A percentile compares a stretch with the other conserved stretches of the same genome.
phyloP scores from a whole-genome alignment of 2,329 filamentous ascomycete species.

The Septoria linicola region DNA sequence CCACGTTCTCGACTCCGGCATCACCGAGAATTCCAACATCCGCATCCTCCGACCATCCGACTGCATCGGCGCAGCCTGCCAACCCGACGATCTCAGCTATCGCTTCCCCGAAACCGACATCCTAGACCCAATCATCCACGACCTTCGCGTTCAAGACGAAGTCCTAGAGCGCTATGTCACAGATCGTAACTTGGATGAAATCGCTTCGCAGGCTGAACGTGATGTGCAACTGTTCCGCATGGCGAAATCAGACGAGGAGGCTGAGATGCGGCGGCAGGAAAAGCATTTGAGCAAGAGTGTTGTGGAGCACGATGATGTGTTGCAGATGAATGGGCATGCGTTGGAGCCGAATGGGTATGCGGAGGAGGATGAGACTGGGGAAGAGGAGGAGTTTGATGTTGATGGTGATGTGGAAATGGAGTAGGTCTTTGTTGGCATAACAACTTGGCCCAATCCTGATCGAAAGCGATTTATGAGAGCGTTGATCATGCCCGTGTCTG shows the following conservation, averaged over 20 bases:
- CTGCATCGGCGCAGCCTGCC: conserved; percentile 55
- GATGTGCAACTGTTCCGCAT: conserved; percentile 35
- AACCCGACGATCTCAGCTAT: conserved; percentile 58
- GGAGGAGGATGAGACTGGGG: background rate
- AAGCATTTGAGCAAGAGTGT: conserved; percentile 13
- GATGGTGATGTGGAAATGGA: conserved; percentile 12
- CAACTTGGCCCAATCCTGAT: no score
- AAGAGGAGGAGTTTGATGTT: conserved; percentile 1
- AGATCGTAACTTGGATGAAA: conserved; percentile 67
- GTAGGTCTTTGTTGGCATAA: no score
- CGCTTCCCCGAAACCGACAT: conserved; percentile 56
- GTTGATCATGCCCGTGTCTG: no score
- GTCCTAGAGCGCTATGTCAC: conserved; percentile 64
- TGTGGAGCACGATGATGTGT: conserved; percentile 9
- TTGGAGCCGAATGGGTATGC: conserved; percentile 2
- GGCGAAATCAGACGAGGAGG: conserved; percentile 9
- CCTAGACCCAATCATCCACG: conserved; percentile 65
- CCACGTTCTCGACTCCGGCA: conserved; percentile 20
- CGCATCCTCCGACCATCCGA: conserved; percentile 32
- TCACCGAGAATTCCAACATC: conserved; percentile 24
- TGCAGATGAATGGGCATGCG: conserved; percentile 10
- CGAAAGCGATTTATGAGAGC: no score
- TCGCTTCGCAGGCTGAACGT: conserved; percentile 53
- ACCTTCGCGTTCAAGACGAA: conserved; percentile 71
- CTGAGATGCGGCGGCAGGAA: conserved; percentile 13